Evolutionary conservation across 352 stramenopile genomes (phyloP).

Genomic region (Globisporangium carolinianum): DNA sequence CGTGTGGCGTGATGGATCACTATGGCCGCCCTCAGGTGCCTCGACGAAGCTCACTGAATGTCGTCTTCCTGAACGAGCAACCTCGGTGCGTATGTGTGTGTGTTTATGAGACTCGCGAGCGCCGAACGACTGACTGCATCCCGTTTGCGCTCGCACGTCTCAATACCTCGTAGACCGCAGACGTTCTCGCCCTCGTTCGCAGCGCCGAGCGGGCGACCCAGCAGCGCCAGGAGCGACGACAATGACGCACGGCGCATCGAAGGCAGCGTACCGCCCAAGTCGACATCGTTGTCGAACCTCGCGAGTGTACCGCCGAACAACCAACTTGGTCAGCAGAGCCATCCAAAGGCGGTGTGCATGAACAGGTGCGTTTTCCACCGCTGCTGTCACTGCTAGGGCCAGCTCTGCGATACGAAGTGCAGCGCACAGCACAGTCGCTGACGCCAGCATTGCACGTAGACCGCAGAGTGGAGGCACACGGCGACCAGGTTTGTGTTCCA

Average conservation of each 20-base stretch:
- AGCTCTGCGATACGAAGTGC: no score
- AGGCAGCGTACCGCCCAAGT: neutral
- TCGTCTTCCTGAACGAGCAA: constrained; percentile 36
- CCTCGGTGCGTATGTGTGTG: constrained; percentile 16
- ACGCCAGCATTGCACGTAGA: constrained; percentile 9
- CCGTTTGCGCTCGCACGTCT: neutral
- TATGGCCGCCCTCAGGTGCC: constrained; percentile 32
- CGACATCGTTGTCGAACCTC: neutral
- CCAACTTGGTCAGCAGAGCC: constrained; percentile 10
- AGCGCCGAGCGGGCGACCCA: constrained; percentile 6
- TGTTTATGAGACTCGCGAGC: no score
- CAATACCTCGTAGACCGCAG: constrained; percentile 14
- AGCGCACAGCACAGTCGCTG: neutral
- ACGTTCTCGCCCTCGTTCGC: constrained; percentile 24
- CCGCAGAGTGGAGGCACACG: constrained; percentile 47
- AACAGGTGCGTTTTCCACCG: constrained; percentile 2
- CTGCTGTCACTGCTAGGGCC: no score
- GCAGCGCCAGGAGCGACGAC: constrained; percentile 7
- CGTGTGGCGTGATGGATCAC: constrained; percentile 21
- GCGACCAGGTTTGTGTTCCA: constrained; percentile 17
- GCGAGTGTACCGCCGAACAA: constrained; percentile 5
- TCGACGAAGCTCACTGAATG: constrained; percentile 16
- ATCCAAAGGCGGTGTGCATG: constrained; percentile 2
- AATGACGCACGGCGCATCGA: constrained; percentile 3
- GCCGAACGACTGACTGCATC: no score